Evolutionary conservation across 1,139 yeast genomes (phyloP).

Genomic region (Kurtzmaniella quercitrusa): DNA sequence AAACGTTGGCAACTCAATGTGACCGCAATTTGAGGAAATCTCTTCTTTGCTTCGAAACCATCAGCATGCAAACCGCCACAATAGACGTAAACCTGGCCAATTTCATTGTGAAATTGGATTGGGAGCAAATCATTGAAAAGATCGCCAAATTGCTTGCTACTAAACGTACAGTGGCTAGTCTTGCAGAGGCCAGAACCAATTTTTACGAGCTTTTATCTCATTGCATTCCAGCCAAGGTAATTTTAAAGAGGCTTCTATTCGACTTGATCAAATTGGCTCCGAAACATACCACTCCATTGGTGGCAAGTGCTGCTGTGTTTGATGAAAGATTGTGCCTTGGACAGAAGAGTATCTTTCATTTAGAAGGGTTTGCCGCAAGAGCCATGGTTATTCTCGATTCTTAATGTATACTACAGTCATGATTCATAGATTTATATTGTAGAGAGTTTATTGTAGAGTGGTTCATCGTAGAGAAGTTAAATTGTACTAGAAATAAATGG

Average conservation of each 20-base stretch:
- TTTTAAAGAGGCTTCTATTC: conserved; percentile 65
- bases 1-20: conserved; percentile 50
- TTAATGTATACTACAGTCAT: conserved; percentile 1
- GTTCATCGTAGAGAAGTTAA: neutral
- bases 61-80: conserved; percentile 68
- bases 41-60: conserved; percentile 75
- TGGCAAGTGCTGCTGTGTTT: conserved; percentile 67
- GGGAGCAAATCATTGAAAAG: conserved; percentile 74
- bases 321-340: conserved; percentile 90
- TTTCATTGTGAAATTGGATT: conserved; percentile 60
- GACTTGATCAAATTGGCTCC: conserved; percentile 45
- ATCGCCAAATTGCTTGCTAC: conserved; percentile 58
- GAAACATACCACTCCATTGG: conserved; percentile 43
- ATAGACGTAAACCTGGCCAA: conserved; percentile 26
- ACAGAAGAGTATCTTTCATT: conserved; percentile 82
- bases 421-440: neutral
- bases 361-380: conserved; percentile 90
- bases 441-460: neutral
- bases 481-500: too few relatives aligned
- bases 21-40: conserved; percentile 77
- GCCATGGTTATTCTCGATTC: conserved; percentile 64
- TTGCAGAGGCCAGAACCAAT: conserved; percentile 69
- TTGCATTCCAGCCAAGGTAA: conserved; percentile 82
- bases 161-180: conserved; percentile 64
- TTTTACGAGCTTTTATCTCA: conserved; percentile 86